These are phyloP conservation scores for Penicillium herquei DNA, from an alignment of 495 filamentous ascomycete species.

Conservation along the genomic window DNA sequence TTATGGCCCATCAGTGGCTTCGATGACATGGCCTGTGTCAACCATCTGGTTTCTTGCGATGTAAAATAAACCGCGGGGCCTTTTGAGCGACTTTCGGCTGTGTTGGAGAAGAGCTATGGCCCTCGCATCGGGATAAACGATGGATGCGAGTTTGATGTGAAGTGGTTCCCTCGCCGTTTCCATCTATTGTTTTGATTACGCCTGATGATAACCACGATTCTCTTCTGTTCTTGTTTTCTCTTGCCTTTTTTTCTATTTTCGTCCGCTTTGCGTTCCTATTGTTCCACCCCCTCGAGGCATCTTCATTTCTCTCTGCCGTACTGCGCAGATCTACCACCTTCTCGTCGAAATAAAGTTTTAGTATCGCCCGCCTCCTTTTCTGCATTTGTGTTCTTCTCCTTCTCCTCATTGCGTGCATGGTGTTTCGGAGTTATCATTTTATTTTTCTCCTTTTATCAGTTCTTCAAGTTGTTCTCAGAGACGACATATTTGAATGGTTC, in stretches of 20 bases:
- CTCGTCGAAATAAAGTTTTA: constrained; percentile 25
- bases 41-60: constrained; percentile 32
- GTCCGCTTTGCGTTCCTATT: background rate
- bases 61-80: constrained; percentile 45
- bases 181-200: constrained; percentile 13
- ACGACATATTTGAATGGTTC: constrained; percentile 7
- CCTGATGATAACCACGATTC: constrained; percentile 22
- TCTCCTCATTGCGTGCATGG: constrained; percentile 24
- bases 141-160: constrained; percentile 11
- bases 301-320: constrained; percentile 26
- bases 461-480: constrained; percentile 4
- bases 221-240: background rate
- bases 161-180: constrained; percentile 11
- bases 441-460: constrained; percentile 11
- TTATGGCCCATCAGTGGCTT: background rate
- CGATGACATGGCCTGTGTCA: background rate
- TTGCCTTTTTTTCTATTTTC: constrained; percentile 3
- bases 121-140: constrained; percentile 16
- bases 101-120: background rate
- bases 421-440: constrained; percentile 16
- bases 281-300: constrained; percentile 16
- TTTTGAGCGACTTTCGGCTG: background rate
- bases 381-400: constrained; percentile 12
- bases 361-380: constrained; percentile 22
- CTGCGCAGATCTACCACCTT: constrained; percentile 18